Conservation (phyloP, 495 filamentous ascomycete species). For the Cercophora sp. region DNA sequence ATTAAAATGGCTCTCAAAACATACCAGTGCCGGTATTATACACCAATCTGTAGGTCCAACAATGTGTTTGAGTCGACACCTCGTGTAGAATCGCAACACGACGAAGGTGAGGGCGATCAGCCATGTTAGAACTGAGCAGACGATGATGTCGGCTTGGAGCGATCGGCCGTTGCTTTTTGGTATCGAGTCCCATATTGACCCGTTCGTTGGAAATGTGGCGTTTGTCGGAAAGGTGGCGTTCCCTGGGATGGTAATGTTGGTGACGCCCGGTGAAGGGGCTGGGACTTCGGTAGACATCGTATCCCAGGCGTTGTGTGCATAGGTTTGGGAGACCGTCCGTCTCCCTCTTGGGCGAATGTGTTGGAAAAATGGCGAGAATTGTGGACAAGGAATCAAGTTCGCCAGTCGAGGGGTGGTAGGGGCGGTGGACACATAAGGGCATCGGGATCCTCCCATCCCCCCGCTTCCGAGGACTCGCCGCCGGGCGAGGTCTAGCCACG, state of each 20-base stretch:
- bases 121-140: constrained; percentile 23
- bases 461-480: background rate
- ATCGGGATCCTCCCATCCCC: background rate
- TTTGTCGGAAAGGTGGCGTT: constrained; percentile 15
- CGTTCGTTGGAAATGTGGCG: constrained; percentile 9
- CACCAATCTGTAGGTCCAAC: constrained; percentile 26
- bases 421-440: background rate
- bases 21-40: constrained; percentile 26
- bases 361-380: no score
- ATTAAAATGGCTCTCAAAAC: no score
- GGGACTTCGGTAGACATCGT: background rate
- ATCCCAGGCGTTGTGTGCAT: no score
- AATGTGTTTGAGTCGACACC: constrained; percentile 21
- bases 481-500: background rate
- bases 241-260: background rate
- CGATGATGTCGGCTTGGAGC: constrained; percentile 26
- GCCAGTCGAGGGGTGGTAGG: background rate
- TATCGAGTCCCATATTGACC: constrained; percentile 12
- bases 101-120: constrained; percentile 25
- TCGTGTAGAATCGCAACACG: constrained; percentile 28
- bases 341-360: no score
- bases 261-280: background rate
- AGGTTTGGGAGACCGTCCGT: no score
- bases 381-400: no score
- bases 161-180: constrained; percentile 19